Base-by-base conservation (phyloP, 805 yeast species). In the Blastobotrys chiropterorum region DNA sequence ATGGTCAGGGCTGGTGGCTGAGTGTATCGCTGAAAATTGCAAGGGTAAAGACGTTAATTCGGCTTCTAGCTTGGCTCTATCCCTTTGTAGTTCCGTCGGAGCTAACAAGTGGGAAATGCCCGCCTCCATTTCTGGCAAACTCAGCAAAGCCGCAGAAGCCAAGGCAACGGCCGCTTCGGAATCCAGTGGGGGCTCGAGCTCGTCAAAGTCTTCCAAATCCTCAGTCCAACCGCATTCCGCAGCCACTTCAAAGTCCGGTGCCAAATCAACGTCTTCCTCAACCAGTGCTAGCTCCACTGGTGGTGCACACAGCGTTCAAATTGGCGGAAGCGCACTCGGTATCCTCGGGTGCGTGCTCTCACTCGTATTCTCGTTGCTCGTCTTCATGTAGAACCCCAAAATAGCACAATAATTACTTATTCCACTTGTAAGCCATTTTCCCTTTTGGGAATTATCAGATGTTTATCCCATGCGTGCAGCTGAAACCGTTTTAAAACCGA, bases 21-120 rank as follows among this genome's bases (percentile, higher is more conserved):
- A 65, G 44, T 75, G 79, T 59, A 58, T 74, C 46, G 76, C 74
- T 19, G 53, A 59, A 17, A 56, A 61, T 22, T 75, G 79, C 59
- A 39, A 57, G 3, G 77, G 71, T n/a, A 76, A 69, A 46, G 69
- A 75, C 42, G 68, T 51, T 15, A 48, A 53, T 14, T 20, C 44
- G 11, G 61, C 57, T 15, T 50, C 60, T 3, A 53, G 55, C 44
- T 66, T 74, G 53, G 79, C 79, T 8, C 56, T 62, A 22, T 72
- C 78, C 1, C 60, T 75, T 46, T 74, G 79, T 57, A 61, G 68
- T 21, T 60, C 62, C 11, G 78, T 70, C 15, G 78, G 78, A 16
- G 78, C 77, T 26, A 62, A 68, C 49, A 58, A 66, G 11, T 75
- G 78, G 78, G 62, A 69, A 62, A 70, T 75, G 73, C 79, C 78